Percentiles rank a stretch among this genome's conserved stretches.
Evolutionary conservation across 345 rosid genomes (phyloP).

Genomic region (Eucalyptus cloeziana): DNA sequence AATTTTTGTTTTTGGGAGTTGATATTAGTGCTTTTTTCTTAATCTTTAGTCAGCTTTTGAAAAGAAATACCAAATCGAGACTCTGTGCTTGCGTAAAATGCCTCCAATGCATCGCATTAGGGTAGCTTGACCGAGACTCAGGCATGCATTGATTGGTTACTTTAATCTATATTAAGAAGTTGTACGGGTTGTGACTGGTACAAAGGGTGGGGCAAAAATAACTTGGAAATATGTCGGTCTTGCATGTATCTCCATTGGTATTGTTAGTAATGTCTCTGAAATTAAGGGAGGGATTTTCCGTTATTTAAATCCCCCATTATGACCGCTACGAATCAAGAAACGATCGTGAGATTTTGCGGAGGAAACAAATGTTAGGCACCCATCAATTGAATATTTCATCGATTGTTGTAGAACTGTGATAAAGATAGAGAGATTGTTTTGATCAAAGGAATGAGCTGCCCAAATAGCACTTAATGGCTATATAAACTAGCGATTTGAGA

Average conservation of each 20-base stretch:
- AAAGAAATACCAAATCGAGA: background rate
- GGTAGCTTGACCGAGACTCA: fast-evolving
- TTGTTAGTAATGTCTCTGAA: background rate
- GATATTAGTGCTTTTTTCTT: background rate
- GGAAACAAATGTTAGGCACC: background rate
- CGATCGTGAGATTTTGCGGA: background rate
- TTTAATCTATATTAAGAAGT: background rate
- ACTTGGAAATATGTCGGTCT: background rate
- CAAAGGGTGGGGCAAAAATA: background rate
- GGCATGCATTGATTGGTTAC: background rate
- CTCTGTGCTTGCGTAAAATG: fast-evolving
- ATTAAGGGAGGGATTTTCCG: background rate
- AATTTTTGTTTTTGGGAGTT: background rate
- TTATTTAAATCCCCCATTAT: background rate
- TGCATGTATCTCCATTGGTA: background rate
- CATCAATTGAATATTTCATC: background rate
- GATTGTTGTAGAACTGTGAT: background rate
- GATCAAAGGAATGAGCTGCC: background rate
- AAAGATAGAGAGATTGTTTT: background rate
- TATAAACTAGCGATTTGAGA: background rate
- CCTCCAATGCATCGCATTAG: background rate
- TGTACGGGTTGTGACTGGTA: background rate
- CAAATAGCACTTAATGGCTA: background rate
- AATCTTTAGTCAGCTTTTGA: background rate
- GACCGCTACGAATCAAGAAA: fast-evolving